phyloP scores from a whole-genome alignment of 2,329 filamentous ascomycete genomes.

The Drechmeria coniospora region DNA sequence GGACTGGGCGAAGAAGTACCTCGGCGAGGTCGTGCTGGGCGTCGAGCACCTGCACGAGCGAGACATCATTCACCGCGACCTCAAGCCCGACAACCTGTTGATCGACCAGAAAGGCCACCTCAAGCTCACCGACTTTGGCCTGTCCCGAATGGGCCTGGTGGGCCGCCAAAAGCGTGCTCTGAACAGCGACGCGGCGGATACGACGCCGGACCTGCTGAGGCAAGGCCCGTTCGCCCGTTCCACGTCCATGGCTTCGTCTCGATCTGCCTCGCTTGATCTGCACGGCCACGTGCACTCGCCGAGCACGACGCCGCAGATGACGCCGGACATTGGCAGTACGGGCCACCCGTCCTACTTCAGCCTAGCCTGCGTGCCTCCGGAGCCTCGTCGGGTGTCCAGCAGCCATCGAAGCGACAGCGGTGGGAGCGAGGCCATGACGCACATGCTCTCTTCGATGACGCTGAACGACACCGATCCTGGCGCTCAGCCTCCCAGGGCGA shows the following conservation, averaged over 20 bases:
- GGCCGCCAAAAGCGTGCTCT: slow-evolving; percentile 90
- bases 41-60: slow-evolving; percentile 90
- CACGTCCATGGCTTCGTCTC: slow-evolving; percentile 73
- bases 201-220: slow-evolving; percentile 84
- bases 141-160: slow-evolving; percentile 93
- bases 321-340: slow-evolving; percentile 49
- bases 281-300: slow-evolving; percentile 61
- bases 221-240: slow-evolving; percentile 80
- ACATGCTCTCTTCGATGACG: slow-evolving; percentile 69
- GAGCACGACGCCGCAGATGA: slow-evolving; percentile 71
- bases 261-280: slow-evolving; percentile 86
- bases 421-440: slow-evolving; percentile 69
- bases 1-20: slow-evolving; percentile 96
- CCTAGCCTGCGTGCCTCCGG: slow-evolving; percentile 40
- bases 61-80: slow-evolving; percentile 88
- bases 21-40: slow-evolving; percentile 91
- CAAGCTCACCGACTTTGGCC: slow-evolving; percentile 92
- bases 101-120: slow-evolving; percentile 95
- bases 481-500: slow-evolving; percentile 28
- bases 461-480: slow-evolving; percentile 43
- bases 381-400: slow-evolving; percentile 51
- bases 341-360: slow-evolving; percentile 89
- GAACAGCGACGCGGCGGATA: slow-evolving; percentile 59
- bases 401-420: slow-evolving; percentile 84
- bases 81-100: slow-evolving; percentile 93